These are phyloP conservation scores for Debaryomyces coudertii DNA, from an alignment of 1,139 yeast genomes.

Conservation along the genomic window DNA sequence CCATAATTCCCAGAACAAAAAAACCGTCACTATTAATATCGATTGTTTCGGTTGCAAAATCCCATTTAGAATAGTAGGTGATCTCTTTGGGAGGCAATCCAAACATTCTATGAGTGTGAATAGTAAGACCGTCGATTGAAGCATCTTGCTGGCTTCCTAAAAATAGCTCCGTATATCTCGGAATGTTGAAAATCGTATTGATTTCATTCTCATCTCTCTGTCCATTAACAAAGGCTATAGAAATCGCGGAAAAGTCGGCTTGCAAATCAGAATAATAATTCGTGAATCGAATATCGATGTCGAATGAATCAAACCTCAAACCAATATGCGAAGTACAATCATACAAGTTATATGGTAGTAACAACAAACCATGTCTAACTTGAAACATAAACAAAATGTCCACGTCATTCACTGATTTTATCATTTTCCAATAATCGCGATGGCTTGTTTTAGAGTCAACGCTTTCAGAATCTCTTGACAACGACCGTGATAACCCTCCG, in stretches of 20 bases:
- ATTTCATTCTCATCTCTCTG: constrained; percentile 20
- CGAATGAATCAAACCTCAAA: constrained; percentile 65
- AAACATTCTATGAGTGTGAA: constrained; percentile 90
- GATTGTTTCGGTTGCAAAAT: constrained; percentile 67
- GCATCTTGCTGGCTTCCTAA: constrained; percentile 33
- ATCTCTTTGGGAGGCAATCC: constrained; percentile 90
- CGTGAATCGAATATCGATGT: constrained; percentile 81
- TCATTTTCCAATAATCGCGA: constrained; percentile 41
- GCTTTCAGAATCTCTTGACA: constrained; percentile 11
- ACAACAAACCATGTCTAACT: constrained; percentile 67
- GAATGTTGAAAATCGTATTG: constrained; percentile 29
- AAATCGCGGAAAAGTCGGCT: constrained; percentile 56
- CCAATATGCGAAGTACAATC: constrained; percentile 65
- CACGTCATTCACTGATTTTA: constrained; percentile 67
- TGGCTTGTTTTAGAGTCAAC: constrained; percentile 16
- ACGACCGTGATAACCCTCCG: constrained; percentile 6
- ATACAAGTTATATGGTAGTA: constrained; percentile 75
- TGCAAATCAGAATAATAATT: constrained; percentile 89
- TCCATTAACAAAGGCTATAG: constrained; percentile 34
- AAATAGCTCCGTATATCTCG: constrained; percentile 26
- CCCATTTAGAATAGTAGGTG: constrained; percentile 91
- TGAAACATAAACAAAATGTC: constrained; percentile 76
- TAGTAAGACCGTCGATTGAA: constrained; percentile 61
- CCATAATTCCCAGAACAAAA: constrained; percentile 49
- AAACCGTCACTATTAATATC: constrained; percentile 53